Evolutionary conservation across 805 yeast genomes (phyloP).

Genomic region (Yamadazyma laniorum): DNA sequence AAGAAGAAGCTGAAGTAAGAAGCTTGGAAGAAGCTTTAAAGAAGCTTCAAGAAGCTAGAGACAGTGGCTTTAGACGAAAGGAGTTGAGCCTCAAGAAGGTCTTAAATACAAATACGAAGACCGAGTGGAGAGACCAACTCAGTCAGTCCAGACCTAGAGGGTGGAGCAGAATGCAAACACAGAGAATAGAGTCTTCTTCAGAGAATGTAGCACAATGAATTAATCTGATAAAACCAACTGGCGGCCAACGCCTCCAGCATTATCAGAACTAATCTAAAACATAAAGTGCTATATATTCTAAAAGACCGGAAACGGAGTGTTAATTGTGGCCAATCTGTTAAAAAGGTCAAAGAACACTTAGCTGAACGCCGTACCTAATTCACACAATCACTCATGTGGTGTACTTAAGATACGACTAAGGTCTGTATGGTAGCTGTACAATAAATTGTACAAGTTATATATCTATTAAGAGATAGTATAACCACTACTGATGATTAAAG

Average conservation of each 20-base stretch:
- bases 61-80: too few species aligned
- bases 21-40: too few species aligned
- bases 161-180: neutral
- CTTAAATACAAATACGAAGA: too few species aligned
- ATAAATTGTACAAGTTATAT: conserved; percentile 50
- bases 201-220: conserved; percentile 52
- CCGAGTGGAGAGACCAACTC: too few species aligned
- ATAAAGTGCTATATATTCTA: conserved; percentile 47
- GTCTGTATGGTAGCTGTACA: conserved; percentile 44
- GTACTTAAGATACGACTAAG: conserved; percentile 34
- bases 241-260: conserved; percentile 23
- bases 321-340: conserved; percentile 72
- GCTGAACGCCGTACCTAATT: conserved; percentile 48
- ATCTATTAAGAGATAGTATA: conserved; percentile 65
- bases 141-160: too few species aligned
- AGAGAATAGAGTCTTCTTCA: too few species aligned
- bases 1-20: too few species aligned
- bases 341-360: conserved; percentile 69
- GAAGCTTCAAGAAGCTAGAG: too few species aligned
- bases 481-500: conserved; percentile 71
- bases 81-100: too few species aligned
- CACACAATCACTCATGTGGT: conserved; percentile 44
- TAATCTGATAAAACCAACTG: conserved; percentile 38
- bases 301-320: conserved; percentile 77
- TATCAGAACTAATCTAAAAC: conserved; percentile 34